Evolutionary conservation across 495 filamentous ascomycete species (phyloP).

Genomic region (Sordaria brevicollis): DNA sequence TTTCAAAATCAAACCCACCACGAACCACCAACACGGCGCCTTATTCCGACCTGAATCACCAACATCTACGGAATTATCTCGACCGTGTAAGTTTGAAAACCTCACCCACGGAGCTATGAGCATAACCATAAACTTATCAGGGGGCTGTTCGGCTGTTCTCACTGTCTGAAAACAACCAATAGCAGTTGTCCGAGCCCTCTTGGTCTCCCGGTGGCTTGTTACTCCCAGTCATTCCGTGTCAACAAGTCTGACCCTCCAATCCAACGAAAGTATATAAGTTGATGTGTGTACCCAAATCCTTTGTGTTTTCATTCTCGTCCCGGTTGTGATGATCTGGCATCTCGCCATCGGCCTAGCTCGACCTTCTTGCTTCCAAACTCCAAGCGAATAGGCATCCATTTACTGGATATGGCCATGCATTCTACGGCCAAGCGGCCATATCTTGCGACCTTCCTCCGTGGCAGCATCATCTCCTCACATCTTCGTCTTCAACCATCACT

Average conservation of each 20-base stretch:
- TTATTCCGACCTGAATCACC: background rate
- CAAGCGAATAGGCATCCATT: background rate
- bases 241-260: background rate
- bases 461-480: background rate
- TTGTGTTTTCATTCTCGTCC: background rate
- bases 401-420: background rate
- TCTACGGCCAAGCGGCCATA: background rate
- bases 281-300: background rate
- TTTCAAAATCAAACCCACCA: background rate
- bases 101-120: background rate
- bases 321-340: conserved; percentile 2
- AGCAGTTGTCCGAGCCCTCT: background rate
- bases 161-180: background rate
- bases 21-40: background rate
- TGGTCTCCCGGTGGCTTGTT: background rate
- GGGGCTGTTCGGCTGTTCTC: background rate
- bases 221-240: background rate
- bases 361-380: background rate
- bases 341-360: conserved; percentile 1
- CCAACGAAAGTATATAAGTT: background rate
- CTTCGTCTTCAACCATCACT: background rate
- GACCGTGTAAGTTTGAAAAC: background rate
- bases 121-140: background rate
- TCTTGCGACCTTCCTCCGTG: background rate
- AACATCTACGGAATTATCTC: background rate